Percentiles rank a stretch among this genome's conserved stretches.
phyloP scores from a whole-genome alignment of 1,139 yeast genomes.

The Petasospora fabianii region DNA sequence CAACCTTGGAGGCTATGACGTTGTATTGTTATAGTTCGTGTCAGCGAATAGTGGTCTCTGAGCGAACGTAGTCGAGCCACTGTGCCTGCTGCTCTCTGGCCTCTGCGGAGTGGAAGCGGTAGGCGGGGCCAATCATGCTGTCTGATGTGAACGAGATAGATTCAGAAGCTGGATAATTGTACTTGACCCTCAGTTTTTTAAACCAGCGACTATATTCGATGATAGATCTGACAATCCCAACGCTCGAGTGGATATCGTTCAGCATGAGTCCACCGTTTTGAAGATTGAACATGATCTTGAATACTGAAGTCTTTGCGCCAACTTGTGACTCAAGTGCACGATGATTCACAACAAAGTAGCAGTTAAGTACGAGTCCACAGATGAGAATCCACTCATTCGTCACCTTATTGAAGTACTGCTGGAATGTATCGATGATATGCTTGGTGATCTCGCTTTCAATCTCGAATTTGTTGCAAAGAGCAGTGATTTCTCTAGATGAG shows the following conservation, averaged over 20 bases:
- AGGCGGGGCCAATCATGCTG: constrained; percentile 16
- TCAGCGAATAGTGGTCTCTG: too few relatives aligned
- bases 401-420: constrained; percentile 48
- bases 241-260: constrained; percentile 48
- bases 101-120: constrained; percentile 13
- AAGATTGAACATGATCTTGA: constrained; percentile 46
- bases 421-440: constrained; percentile 47
- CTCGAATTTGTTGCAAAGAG: constrained; percentile 60
- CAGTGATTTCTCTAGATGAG: constrained; percentile 48
- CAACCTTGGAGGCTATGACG: too few relatives aligned
- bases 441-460: constrained; percentile 53
- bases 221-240: constrained; percentile 48
- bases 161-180: constrained; percentile 19
- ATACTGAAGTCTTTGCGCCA: constrained; percentile 45
- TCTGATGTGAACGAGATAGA: constrained; percentile 9
- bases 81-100: too few relatives aligned
- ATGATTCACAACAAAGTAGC: constrained; percentile 53
- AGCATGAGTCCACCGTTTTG: constrained; percentile 52
- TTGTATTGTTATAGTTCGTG: too few relatives aligned
- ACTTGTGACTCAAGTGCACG: constrained; percentile 41
- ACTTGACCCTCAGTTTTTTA: constrained; percentile 38
- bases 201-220: constrained; percentile 56
- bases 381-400: constrained; percentile 66
- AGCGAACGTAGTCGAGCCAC: too few relatives aligned
- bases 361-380: constrained; percentile 61